Evolutionary conservation across 169 alveolate genomes (phyloP).

Genomic region (Eimeria acervulina): DNA sequence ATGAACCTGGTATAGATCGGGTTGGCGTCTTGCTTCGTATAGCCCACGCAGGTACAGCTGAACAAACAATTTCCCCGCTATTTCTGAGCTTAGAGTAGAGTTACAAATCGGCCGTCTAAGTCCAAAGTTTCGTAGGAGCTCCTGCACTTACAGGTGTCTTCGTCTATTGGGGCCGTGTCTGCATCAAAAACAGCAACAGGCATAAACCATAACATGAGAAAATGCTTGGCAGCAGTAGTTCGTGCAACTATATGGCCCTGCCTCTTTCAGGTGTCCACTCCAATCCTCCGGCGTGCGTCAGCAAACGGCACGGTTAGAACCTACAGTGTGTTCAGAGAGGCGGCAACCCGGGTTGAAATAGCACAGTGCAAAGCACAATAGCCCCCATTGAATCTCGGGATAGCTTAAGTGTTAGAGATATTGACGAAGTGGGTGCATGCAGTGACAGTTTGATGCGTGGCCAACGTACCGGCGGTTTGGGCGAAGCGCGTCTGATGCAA

Average conservation of each 20-base stretch:
- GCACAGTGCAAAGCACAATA: background rate
- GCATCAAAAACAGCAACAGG: background rate
- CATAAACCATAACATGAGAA: background rate
- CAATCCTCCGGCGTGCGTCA: background rate
- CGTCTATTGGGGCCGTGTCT: background rate
- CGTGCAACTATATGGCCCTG: background rate
- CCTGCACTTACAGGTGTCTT: background rate
- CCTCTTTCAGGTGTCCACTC: background rate
- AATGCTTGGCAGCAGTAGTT: background rate
- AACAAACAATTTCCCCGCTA: background rate
- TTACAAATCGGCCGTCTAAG: background rate
- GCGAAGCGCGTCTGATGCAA: conserved; percentile 14
- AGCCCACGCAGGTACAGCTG: background rate
- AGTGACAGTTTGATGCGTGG: background rate
- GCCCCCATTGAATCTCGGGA: background rate
- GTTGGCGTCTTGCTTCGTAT: background rate
- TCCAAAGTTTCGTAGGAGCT: background rate
- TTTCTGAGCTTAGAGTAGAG: background rate
- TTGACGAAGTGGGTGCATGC: background rate
- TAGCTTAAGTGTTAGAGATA: background rate
- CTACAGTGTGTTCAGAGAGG: background rate
- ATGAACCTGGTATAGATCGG: background rate
- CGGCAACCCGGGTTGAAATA: background rate
- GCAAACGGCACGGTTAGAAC: background rate
- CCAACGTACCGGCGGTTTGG: conserved; percentile 30